A percentile compares a stretch with the other conserved stretches of the same genome.
phyloP scores from a whole-genome alignment of 176 grass and related monocot genomes.

The Microstegium vimineum region DNA sequence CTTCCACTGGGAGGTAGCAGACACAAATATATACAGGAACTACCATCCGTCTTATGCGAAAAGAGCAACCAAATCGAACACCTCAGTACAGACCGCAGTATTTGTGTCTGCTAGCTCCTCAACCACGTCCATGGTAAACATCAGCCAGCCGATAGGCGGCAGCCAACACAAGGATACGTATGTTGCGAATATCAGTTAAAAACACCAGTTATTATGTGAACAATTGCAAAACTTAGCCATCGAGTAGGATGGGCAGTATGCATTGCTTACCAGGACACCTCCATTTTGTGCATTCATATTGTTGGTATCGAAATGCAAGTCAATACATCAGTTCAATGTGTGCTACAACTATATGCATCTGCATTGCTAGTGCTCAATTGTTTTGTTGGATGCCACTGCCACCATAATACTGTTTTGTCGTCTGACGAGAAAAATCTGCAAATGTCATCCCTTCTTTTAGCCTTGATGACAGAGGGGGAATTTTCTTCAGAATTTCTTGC shows the following conservation, averaged over 20 bases:
- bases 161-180: too few relatives aligned
- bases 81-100: too few relatives aligned
- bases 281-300: background rate
- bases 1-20: too few relatives aligned
- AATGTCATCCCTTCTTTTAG: conserved; percentile 91
- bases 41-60: too few relatives aligned
- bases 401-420: conserved; percentile 89
- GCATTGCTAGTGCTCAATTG: conserved; percentile 11
- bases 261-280: background rate
- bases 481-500: conserved; percentile 55
- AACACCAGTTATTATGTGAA: background rate
- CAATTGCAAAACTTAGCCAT: background rate
- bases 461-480: conserved; percentile 57
- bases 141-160: too few relatives aligned
- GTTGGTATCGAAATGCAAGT: background rate
- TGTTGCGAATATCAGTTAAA: background rate
- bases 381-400: conserved; percentile 62
- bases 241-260: background rate
- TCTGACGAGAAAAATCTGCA: conserved; percentile 83
- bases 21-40: too few relatives aligned
- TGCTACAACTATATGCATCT: background rate
- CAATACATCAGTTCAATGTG: background rate
- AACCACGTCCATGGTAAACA: too few relatives aligned
- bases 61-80: too few relatives aligned
- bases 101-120: too few relatives aligned